phyloP scores from a whole-genome alignment of 2,329 filamentous ascomycete genomes.

The Fusarium sp. region DNA sequence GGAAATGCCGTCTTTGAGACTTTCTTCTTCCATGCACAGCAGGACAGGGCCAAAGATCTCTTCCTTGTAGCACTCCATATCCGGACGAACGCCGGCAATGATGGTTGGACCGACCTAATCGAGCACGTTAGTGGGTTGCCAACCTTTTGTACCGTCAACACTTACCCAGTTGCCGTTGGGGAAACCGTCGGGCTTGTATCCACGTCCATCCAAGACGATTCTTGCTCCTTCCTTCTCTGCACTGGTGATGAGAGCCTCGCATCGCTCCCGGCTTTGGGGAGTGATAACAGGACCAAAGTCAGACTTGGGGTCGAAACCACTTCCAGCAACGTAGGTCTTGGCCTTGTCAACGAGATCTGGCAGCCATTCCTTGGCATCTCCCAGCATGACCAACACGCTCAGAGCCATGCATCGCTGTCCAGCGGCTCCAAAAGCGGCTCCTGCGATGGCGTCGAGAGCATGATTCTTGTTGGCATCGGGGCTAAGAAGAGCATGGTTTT shows the following conservation, averaged over 20 bases:
- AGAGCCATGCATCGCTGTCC: constrained; percentile 84
- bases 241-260: constrained; percentile 73
- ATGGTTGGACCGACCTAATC: constrained; percentile 71
- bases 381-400: constrained; percentile 76
- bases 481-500: constrained; percentile 81
- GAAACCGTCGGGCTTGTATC: constrained; percentile 72
- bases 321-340: constrained; percentile 72
- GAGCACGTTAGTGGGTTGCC: not conserved
- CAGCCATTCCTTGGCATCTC: constrained; percentile 77
- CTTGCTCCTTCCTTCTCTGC: constrained; percentile 78
- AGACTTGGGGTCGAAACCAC: constrained; percentile 76
- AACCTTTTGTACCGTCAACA: fast-evolving
- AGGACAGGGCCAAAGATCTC: constrained; percentile 84
- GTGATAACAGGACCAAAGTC: constrained; percentile 80
- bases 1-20: constrained; percentile 76
- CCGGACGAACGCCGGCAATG: constrained; percentile 74
- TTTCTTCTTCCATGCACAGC: constrained; percentile 75
- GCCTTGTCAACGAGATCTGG: constrained; percentile 75
- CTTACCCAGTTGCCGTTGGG: constrained; percentile 69
- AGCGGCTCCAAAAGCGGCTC: constrained; percentile 82
- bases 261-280: constrained; percentile 74
- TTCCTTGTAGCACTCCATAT: constrained; percentile 80
- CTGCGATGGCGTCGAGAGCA: constrained; percentile 77
- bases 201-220: constrained; percentile 77
- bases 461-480: constrained; percentile 85